Evolutionary conservation across 1,284 basidiomycete genomes (phyloP), one percentile per base, ranked within the genome.

Genomic region (Moesziomyces sp.): DNA sequence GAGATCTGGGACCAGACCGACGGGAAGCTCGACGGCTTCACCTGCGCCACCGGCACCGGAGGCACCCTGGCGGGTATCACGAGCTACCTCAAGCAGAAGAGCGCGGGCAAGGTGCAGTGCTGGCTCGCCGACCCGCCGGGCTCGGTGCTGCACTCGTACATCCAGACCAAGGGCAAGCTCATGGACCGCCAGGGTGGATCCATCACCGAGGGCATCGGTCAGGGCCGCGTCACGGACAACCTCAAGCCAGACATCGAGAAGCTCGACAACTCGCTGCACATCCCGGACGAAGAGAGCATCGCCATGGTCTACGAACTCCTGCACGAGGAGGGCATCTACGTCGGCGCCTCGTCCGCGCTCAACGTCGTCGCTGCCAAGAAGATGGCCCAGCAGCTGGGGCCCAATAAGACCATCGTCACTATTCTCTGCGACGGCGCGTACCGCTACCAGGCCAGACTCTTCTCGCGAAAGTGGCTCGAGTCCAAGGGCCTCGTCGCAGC

Each of bases 121-220:
- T 98, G 93, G 93, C 87, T 99, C 43, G 96, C 96, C 23, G 96
- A 99, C 83, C 96, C 96, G 13, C 97, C 96, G 0, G 96, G 96
- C 51, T 94, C 92, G 81, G 94, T 98, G 51, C 86, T 99, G 68
- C 90, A 93, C 77, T 90, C 91, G 83, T 94, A 94, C 83, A 86
- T 99, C 52, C 89, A 88, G 56, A 93, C 90, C 74, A 93, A 93
- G 1, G 77, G 80, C 48, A 91, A 92, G 40, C 90, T 90, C 81
- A 88, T 95, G 72, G 87, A 87, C 34, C 93, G 97, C 78, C 87
- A 94, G 69, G 88, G 87, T 45, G 87, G 94, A 68, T 95, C 93
- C 18, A 97, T 99, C 83, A 99, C 97, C 3, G 96, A 99, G 88
- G 96, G 95, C 48, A 98, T 99, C 78, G 97, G 97, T 73, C 97